These are phyloP conservation scores for Xylaria sp. DNA, from an alignment of 2,329 filamentous ascomycete genomes.

Conservation along the genomic window DNA sequence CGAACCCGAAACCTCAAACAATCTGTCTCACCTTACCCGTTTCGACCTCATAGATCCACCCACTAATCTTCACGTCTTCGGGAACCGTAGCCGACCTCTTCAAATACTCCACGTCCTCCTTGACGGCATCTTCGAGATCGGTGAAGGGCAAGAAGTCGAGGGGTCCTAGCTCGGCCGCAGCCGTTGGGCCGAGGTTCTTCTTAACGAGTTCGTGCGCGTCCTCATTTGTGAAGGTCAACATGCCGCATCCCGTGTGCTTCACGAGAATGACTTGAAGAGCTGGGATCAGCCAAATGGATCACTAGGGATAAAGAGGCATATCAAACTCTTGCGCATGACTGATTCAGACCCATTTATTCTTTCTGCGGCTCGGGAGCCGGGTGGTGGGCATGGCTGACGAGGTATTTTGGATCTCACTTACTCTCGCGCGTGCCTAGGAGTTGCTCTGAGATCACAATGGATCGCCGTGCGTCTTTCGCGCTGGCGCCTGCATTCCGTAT, in stretches of 20 bases:
- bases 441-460: slow-evolving; percentile 81
- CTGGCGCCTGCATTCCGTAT: slow-evolving; percentile 79
- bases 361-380: neutral
- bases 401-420: slow-evolving; percentile 18
- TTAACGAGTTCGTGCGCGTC: slow-evolving; percentile 66
- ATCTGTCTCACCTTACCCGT: slow-evolving; percentile 70
- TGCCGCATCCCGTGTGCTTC: slow-evolving; percentile 80
- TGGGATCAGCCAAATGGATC: slow-evolving; percentile 3
- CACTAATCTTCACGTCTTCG: slow-evolving; percentile 69
- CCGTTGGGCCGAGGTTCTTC: slow-evolving; percentile 66
- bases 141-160: slow-evolving; percentile 75
- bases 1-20: slow-evolving; percentile 46
- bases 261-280: slow-evolving; percentile 66
- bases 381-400: neutral
- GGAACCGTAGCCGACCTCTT: slow-evolving; percentile 69
- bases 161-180: slow-evolving; percentile 56
- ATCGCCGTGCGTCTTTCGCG: slow-evolving; percentile 76
- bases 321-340: neutral
- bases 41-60: slow-evolving; percentile 83
- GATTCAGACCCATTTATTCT: no score
- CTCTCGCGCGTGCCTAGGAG: slow-evolving; percentile 78
- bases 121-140: slow-evolving; percentile 72
- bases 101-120: slow-evolving; percentile 73
- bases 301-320: neutral
- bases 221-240: slow-evolving; percentile 74